Base-by-base conservation (phyloP, 306 rosid genomes). In the Mimosa pudica region DNA sequence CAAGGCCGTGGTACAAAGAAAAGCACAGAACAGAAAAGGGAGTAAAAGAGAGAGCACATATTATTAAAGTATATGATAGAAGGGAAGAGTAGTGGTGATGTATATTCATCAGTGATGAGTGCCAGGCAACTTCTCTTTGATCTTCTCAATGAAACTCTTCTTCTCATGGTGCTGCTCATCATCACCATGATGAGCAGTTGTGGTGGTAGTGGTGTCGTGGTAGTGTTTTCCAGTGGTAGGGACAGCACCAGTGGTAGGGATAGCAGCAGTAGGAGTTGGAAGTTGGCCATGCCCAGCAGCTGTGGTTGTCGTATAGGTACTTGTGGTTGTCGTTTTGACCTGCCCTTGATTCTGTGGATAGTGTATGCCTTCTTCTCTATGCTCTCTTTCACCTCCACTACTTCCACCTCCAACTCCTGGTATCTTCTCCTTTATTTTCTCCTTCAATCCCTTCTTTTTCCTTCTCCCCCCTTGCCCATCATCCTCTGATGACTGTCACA, bases 41-140 rank as follows among this genome's bases (percentile, higher is more conserved):
- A 32, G 6, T 4, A 32, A 38, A 24, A 24, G 30, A 24, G 30
- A 24, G 30, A 24, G 30, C 5, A 38, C 5, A 38, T 38, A 38
- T 38, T 38, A 38, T 38, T 38, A 38, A 38, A 5, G 42, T 5
- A 38, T 38, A 38, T 5, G 5, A 5, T 38, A 38, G 9, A 11
- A 41, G 17, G 12, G 68, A 10, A 32, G 68, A 24, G 2, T 24
- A 33, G 68, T 10, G 42, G 42, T 38, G 42, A 38, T 12, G 30
- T 7, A 33, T 18, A 35, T 45, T 73, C 64, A 84, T 73, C 64
- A 84, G 58, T 77, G 74, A 48, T 90, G 96, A 33, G 63, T 18
- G 33, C 97, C 97, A 14, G 97, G 94, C 65, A 94, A 81, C 80
- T 89, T 94, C 24, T 90, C 93, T 82, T 80, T 92, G 85, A 94